Base-by-base conservation (phyloP, 441 rosid species). In the Bocquillonia castaneifolia region DNA sequence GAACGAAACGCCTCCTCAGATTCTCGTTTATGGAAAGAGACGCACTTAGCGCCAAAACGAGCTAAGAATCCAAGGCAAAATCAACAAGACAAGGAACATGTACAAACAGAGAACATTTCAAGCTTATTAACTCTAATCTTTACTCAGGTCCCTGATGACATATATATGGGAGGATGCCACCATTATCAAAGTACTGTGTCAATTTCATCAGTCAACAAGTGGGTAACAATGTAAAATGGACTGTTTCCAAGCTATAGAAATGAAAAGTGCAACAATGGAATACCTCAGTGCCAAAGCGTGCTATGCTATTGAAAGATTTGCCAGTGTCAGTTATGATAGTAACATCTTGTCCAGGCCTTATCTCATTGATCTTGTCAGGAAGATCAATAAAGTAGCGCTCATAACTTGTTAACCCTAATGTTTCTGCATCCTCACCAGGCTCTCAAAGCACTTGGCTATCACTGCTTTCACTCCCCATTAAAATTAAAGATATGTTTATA, bases 231-330 rank as follows among this genome's bases (percentile, higher is more conserved):
- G n/a, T n/a, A n/a, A n/a, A n/a, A n/a, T n/a, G n/a, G n/a, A n/a
- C n/a, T n/a, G n/a, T n/a, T n/a, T n/a, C 15, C 47, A 6, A 42
- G 15, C 15, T 5, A 42, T 6, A 12, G 15, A 6, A 42, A 42
- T 2, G 15, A 42, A 4, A 12, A 47, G 4, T 47, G 51, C 5
- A 12, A 17, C 22, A 17, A 8, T 47, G 39, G 28, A 40, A 37
- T 83, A 93, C 98, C 97, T 88, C 96, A 0, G 98, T 90, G 82
- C 91, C 98, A 36, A 93, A 93, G 50, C 97, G 91, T 58, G 74
- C 88, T 3, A 84, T 82, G 85, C 97, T 89, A 45, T 85, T 86
- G 83, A 93, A 89, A 40, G 96, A 85, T 78, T 93, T 89, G 59
- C 98, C 98, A 26, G 63, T 72, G 74, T 91, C 89, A 0, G 96